Evolutionary conservation across 768 basidiomycete species (phyloP), one percentile per base, ranked within the genome.

Genomic region (Cytidiella melzeri): DNA sequence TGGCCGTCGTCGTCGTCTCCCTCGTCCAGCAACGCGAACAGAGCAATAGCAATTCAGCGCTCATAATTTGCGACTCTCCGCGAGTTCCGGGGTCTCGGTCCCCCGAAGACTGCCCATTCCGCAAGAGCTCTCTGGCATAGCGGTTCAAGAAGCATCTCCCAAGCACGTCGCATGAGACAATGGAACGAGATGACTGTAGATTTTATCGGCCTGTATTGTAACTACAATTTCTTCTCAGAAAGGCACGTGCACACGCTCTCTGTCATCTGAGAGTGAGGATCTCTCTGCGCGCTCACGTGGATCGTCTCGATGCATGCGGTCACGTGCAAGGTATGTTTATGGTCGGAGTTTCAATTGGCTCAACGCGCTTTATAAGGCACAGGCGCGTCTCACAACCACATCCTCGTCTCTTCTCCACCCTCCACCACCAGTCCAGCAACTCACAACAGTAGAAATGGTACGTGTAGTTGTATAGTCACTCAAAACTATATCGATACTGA

Each of bases 401-500:
- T 50, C 61, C 48, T 47, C 45, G 19, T 46, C 50, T 58, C 58
- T 54, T 52, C 53, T 43, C 47, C 57, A 48, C 30, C 43, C 40
- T 41, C 59, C 60, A 60, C 57, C 61, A 63, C 57, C 57, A 50
- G 48, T 48, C 53, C 41, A 13, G 37, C 28, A 36, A 34, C 53
- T 48, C 45, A 43, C 47, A 59, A 37, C 47, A 41, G 41, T 56
- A 55, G 59, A 52, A 45, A 74, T 73, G 72, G 70, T 73, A 54
- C 54, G 61, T 45, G 51, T 23, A 57, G 24, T 24, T 15, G 4
- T 4, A 4, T 45, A 5, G 28, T 20, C 38, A 9, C 26, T 21
- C 26, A 23, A 39, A 37, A 36, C 34, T 45, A 25, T 20, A 48
- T 48, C 49, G 25, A 42, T 34, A 56, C 55, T 60, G 48, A 42